Base-by-base conservation (phyloP, 202 grass and related monocot species). In the Carex arenaria region DNA sequence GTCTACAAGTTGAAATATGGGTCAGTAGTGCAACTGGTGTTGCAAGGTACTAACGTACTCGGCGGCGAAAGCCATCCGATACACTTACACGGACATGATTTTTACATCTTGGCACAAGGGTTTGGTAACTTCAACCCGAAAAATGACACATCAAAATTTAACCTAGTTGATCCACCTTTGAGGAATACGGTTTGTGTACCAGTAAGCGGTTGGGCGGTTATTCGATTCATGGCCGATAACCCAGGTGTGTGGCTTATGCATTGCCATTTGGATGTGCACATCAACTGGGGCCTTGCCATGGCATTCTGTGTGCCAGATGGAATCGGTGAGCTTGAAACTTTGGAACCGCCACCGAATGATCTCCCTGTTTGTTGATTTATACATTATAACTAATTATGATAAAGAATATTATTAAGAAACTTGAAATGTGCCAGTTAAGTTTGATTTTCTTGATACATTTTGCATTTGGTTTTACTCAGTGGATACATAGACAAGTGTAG, bases 211-310 rank as follows among this genome's bases (percentile, higher is more conserved):
- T 97, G 94, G 94, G 94, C 94, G 0, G 94, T 92, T 20, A 94
- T 97, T 71, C 66, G 92, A 55, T 94, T 90, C 66, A 87, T 94
- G 28, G 94, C 91, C 0, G 85, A 97, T 80, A 97, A 97, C 73
- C 94, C 94, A 0, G 94, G 92, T 43, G 92, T 94, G 23, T 94
- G 94, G 94, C 90, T 97, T 36, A 91, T 97, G 92, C 94, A 94
- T 64, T 94, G 91, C 85, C 94, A 97, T 80, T 83, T 94, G 13
- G 91, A 97, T 30, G 94, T 85, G 51, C 94, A 97, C 75, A 97
- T 97, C 79, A 94, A 90, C 57, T 97, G 94, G 94, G 94, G 92
- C 9, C 86, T 94, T 43, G 94, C 94, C 88, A 97, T 94, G 94
- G 92, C 88, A 5, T 97, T 97, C 84, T 85, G 92, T 34, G 94